A percentile compares a stretch with the other conserved stretches of the same genome.
Conservation (phyloP, 768 basidiomycete species). For the Dentipellis fragilis region DNA sequence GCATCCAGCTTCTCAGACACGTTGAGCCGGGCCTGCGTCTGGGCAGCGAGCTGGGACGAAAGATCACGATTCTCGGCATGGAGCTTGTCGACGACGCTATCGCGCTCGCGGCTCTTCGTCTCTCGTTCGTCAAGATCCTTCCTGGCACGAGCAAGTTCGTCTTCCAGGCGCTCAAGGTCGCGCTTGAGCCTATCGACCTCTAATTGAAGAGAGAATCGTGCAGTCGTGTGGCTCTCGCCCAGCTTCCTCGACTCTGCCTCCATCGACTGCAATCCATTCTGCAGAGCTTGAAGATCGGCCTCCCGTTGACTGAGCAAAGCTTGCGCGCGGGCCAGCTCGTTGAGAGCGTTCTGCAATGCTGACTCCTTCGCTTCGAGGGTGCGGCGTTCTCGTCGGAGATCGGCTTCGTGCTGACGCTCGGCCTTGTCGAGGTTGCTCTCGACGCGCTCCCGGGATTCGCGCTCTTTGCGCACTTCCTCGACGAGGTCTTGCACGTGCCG, state of each 20-base stretch:
- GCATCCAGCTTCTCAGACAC: conserved; percentile 83
- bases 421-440: conserved; percentile 45
- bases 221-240: conserved; percentile 77
- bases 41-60: conserved; percentile 65
- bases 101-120: conserved; percentile 54
- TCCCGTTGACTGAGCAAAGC: conserved; percentile 64
- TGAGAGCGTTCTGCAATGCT: conserved; percentile 51
- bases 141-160: conserved; percentile 62
- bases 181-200: conserved; percentile 82
- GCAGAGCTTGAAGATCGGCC: conserved; percentile 62
- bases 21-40: conserved; percentile 82
- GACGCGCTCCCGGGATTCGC: conserved; percentile 41
- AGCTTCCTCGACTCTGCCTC: conserved; percentile 72
- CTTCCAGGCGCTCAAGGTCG: conserved; percentile 73
- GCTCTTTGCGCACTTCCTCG: conserved; percentile 48
- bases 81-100: conserved; percentile 62
- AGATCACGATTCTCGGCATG: conserved; percentile 78
- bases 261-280: conserved; percentile 55
- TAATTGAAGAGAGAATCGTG: conserved; percentile 79
- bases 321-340: conserved; percentile 53
- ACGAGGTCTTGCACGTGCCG: conserved; percentile 66
- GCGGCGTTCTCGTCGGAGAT: conserved; percentile 49
- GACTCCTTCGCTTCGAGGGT: conserved; percentile 62
- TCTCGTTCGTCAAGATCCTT: conserved; percentile 64
- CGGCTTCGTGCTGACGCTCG: conserved; percentile 56